Base-by-base conservation (phyloP, 2,329 filamentous ascomycete genomes). In the Thermoascus crustaceus region DNA sequence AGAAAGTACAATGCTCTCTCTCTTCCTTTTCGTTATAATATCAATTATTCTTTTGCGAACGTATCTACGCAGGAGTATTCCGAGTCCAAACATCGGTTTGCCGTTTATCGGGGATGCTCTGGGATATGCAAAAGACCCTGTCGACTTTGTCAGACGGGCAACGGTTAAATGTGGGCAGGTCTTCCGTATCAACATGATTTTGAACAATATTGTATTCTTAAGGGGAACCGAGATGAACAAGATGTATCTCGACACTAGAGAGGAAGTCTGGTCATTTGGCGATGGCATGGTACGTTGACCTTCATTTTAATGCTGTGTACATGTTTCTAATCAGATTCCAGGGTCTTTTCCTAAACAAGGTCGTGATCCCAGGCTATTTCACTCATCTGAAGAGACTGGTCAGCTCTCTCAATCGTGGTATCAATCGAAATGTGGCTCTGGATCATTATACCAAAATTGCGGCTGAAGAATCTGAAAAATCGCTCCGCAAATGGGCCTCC, bases 211-310 rank as follows among this genome's bases (percentile, higher is more conserved):
- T 20, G 29, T 43, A 23, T 34, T 42, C 35, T 25, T 44, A 27
- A 31, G 40, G 20, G 32, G 38, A 17, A n/a, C 36, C 23, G 10
- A 32, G 22, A 14, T 44, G n/a, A 38, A 46, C 32, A 43, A 31
- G 11, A 21, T 40, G 18, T 39, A 43, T 19, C 26, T 46, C 20
- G 30, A 44, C 22, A 31, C 37, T 13, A 32, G 41, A 25, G 42
- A 45, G 24, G 40, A 45, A 17, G 35, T 40, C 20, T 45, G 42
- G 42, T 45, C 42, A 7, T 45, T 43, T 13, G 42, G 42, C 10
- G 42, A 43, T 29, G 40, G 40, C 8, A 43, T 45, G 26, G 26
- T 29, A 29, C 10, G 26, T 29, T 5, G n/a, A 7, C n/a, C 4
- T 5, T 16, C 5, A 10, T 3, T 29, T 29, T 8, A 16, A 6